Evolutionary conservation across 495 filamentous ascomycete genomes (phyloP).

Genomic region (Haplographium delicatum): DNA sequence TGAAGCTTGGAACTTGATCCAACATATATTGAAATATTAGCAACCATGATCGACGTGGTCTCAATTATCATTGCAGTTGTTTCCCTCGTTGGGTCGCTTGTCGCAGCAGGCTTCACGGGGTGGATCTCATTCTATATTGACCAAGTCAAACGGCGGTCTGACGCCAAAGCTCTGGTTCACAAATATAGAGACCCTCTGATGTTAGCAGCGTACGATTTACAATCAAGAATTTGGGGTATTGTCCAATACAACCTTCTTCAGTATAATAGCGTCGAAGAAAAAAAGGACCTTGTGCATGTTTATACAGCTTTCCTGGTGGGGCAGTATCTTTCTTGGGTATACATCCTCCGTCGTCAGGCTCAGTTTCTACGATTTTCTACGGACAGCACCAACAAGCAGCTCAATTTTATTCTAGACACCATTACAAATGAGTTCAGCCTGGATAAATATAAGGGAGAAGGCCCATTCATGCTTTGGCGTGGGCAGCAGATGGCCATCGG

Average conservation of each 20-base stretch:
- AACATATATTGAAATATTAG: constrained; percentile 5
- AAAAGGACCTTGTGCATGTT: constrained; percentile 12
- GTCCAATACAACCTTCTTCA: constrained; percentile 4
- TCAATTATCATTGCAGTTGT: constrained; percentile 18
- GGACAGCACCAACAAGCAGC: constrained; percentile 13
- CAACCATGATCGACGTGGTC: constrained; percentile 16
- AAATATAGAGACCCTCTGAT: constrained; percentile 18
- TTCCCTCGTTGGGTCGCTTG: constrained; percentile 15
- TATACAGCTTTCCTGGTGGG: constrained; percentile 19
- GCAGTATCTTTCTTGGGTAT: constrained; percentile 17
- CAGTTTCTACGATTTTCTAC: constrained; percentile 15
- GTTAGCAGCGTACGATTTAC: constrained; percentile 12
- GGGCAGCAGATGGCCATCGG: constrained; percentile 19
- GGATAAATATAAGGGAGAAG: constrained; percentile 5
- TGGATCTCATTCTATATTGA: constrained; percentile 18
- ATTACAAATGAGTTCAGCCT: constrained; percentile 9
- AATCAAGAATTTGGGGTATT: constrained; percentile 16
- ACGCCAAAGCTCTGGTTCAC: constrained; percentile 16
- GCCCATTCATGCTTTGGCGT: constrained; percentile 18
- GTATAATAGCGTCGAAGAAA: constrained; percentile 2
- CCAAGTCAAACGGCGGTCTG: constrained; percentile 14
- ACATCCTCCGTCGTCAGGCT: constrained; percentile 14
- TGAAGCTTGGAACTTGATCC: neutral
- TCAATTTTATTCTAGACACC: constrained; percentile 10
- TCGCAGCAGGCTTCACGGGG: constrained; percentile 17